Conservation (phyloP, 164 flowering plant species). For the Platanus orientalis region DNA sequence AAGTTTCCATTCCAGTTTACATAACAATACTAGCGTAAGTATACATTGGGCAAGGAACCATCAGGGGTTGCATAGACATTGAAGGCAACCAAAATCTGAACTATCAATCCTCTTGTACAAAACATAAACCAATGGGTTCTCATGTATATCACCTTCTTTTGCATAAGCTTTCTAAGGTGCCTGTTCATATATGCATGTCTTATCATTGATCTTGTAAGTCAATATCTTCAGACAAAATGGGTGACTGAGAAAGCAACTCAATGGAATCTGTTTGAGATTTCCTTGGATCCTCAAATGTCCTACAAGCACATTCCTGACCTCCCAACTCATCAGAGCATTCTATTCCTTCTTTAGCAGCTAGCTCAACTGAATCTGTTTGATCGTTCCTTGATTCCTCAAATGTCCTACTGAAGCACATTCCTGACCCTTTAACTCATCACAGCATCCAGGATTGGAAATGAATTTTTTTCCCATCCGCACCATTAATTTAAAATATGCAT, state of each 20-base stretch:
- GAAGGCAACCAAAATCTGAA: neutral
- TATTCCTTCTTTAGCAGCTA: too few relatives aligned
- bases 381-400: too few relatives aligned
- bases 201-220: neutral
- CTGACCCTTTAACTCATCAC: neutral
- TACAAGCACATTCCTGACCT: too few relatives aligned
- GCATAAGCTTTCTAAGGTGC: neutral
- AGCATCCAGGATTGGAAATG: neutral
- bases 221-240: slow-evolving; percentile 1
- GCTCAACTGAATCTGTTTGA: neutral
- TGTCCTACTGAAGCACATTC: neutral
- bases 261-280: too few relatives aligned
- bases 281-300: too few relatives aligned
- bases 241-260: neutral
- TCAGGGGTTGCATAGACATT: too few relatives aligned
- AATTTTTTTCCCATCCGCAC: neutral
- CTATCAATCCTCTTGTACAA: neutral
- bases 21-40: neutral
- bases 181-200: neutral
- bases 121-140: slow-evolving; percentile 2
- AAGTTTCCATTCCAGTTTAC: neutral
- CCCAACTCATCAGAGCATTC: too few relatives aligned
- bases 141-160: slow-evolving; percentile 1
- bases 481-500: neutral
- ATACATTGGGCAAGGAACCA: neutral